A percentile compares a stretch with the other conserved stretches of the same genome.
Conservation (phyloP, 805 yeast species). For the Candida namnaoensis region DNA sequence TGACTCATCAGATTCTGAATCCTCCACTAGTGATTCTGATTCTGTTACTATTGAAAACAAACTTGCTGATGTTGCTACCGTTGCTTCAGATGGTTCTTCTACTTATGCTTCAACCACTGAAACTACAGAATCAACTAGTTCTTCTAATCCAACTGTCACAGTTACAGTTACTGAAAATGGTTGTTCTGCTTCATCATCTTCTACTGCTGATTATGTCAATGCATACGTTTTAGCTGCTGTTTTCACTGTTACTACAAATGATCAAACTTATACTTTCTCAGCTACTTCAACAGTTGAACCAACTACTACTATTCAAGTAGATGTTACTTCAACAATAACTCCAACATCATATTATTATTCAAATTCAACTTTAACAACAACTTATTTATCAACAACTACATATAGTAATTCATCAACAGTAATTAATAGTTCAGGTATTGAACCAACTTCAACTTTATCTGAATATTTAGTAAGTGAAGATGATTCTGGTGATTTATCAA, state of each 20-base stretch:
- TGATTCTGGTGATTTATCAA: too few species aligned
- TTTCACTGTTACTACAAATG: slow-evolving; percentile 18
- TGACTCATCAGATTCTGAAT: too few species aligned
- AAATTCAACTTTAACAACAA: background rate
- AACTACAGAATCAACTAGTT: background rate
- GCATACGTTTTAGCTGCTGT: slow-evolving; percentile 8
- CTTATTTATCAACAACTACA: too few species aligned
- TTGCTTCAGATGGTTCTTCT: background rate
- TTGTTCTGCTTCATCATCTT: slow-evolving; percentile 4
- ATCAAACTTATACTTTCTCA: slow-evolving; percentile 12
- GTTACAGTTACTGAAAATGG: slow-evolving; percentile 13
- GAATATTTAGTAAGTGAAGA: too few species aligned
- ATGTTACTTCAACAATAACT: too few species aligned
- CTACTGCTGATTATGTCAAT: background rate
- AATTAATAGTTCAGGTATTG: too few species aligned
- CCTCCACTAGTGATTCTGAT: too few species aligned
- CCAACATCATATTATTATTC: background rate
- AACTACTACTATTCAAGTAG: slow-evolving; percentile 8
- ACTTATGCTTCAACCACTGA: background rate
- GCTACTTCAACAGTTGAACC: slow-evolving; percentile 18
- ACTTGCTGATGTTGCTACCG: background rate
- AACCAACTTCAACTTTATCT: too few species aligned
- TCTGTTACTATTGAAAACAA: too few species aligned
- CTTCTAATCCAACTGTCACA: slow-evolving; percentile 12
- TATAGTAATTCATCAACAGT: too few species aligned